Percentiles rank a stretch among this genome's conserved stretches.
phyloP scores from a whole-genome alignment of 2,329 filamentous ascomycete species.

The Leptoxyphium fumago region DNA sequence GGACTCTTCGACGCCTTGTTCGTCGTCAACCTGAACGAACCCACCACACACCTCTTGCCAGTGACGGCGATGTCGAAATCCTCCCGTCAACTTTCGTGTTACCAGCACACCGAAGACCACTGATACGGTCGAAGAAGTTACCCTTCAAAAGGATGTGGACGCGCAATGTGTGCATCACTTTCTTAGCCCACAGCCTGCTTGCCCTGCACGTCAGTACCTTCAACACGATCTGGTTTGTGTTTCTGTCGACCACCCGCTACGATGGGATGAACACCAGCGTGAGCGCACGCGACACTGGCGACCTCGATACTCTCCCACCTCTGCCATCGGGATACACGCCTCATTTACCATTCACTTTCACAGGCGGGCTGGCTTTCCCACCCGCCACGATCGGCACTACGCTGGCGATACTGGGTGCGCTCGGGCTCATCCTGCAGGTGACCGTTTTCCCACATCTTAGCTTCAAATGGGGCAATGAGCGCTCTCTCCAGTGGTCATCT shows the following conservation, averaged over 20 bases:
- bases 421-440: conserved; percentile 33
- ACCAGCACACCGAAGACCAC: conserved; percentile 7
- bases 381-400: conserved; percentile 33
- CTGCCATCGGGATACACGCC: conserved; percentile 25
- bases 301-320: conserved; percentile 3
- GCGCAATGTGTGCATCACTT: conserved; percentile 27
- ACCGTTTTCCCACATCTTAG: conserved; percentile 30
- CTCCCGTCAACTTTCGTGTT: conserved; percentile 13
- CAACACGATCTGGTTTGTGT: conserved; percentile 35
- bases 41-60: conserved; percentile 12
- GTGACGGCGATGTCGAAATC: conserved; percentile 10
- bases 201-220: conserved; percentile 35
- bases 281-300: conserved; percentile 17
- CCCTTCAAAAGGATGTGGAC: conserved; percentile 35
- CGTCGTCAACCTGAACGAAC: not conserved
- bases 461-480: conserved; percentile 26
- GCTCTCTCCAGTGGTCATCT: conserved; percentile 27
- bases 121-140: conserved; percentile 16
- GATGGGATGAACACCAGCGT: conserved; percentile 8
- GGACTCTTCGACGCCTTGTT: not conserved
- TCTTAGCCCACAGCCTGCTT: conserved; percentile 30
- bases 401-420: conserved; percentile 32
- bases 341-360: conserved; percentile 29
- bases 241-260: conserved; percentile 32
- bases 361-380: conserved; percentile 33